phyloP scores from a whole-genome alignment of 495 filamentous ascomycete species.

The Aspergillus baeticus region DNA sequence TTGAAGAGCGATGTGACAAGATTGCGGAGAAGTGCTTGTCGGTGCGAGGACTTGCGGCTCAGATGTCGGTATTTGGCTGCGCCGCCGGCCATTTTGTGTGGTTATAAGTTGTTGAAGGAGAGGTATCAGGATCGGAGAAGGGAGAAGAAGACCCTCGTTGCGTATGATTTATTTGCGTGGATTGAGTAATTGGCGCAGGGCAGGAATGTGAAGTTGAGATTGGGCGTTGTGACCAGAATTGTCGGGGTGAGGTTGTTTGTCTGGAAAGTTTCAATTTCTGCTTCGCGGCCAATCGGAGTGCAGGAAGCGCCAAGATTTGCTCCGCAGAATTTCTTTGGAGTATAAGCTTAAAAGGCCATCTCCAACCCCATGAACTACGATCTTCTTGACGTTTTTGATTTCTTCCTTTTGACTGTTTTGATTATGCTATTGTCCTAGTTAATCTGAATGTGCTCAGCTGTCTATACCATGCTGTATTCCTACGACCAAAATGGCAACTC shows the following conservation, averaged over 20 bases:
- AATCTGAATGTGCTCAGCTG: no score
- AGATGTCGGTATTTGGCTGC: constrained; percentile 83
- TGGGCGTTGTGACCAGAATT: neutral
- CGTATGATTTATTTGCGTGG: neutral
- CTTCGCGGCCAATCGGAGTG: constrained; percentile 43
- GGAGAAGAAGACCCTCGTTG: neutral
- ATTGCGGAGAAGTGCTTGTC: constrained; percentile 92
- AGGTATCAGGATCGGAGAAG: no score
- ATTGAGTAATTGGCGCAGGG: neutral
- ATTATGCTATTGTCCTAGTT: no score
- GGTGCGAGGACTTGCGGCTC: constrained; percentile 76
- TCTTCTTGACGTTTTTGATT: no score
- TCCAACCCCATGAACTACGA: neutral
- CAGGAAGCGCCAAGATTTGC: constrained; percentile 28
- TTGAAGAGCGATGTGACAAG: constrained; percentile 92
- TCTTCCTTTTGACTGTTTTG: no score
- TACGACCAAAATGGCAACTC: no score
- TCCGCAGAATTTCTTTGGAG: constrained; percentile 17
- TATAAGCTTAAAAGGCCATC: neutral
- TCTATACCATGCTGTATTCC: neutral
- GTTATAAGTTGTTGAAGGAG: neutral
- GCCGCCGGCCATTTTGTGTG: constrained; percentile 68
- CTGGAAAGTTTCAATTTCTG: constrained; percentile 39
- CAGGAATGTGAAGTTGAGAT: neutral
- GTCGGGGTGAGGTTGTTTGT: constrained; percentile 17